Base-by-base conservation (phyloP, 805 yeast species). In the Diddensiella caesifluorescens region DNA sequence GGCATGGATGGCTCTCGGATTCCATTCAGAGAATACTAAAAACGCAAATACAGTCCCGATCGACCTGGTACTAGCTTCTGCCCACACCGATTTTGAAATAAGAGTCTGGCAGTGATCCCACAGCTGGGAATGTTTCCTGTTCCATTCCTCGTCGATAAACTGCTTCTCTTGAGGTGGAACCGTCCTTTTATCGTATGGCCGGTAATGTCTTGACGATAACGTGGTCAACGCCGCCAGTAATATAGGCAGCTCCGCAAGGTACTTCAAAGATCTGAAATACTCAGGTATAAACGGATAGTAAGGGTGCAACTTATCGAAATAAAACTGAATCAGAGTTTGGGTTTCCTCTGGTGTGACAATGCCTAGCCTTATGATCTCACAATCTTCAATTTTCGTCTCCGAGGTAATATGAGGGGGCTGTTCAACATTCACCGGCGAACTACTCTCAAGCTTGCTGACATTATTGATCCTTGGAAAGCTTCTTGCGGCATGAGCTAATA, bases 1-100 rank as follows among this genome's bases (percentile, higher is more conserved):
- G 81, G 88, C 82, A 60, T 88, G 96, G 46, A 88, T 87, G 2
- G 95, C 95, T 41, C 95, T 68, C 3, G 96, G 96, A 53, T 88
- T 87, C 97, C 97, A 89, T 60, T 90, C 97, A 0, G 95, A 84
- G 52, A 86, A 81, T 13, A 89, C 66, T 38, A 89, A 62, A 56
- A 89, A 85, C 0, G 96, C 89, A 46, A 83, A 71, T 4, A 88
- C 80, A 0, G 96, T 86, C 1, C 95, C 96, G 2, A 88, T 75
- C 0, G 92, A 81, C 48, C 95, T 67, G 4, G 92, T 83, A 45
- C 85, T 80, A 0, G 95, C 92, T 57, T 86, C 95, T 1, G 95
- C 95, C 96, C 95, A 88, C 4, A 86, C 88, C 0, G 95, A 80
- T 60, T 82, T 85, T 2, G 94, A 83, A 31, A 87, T 80, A 45